Evolutionary conservation across 306 rosid species (phyloP).

Genomic region (Geum urbanum): DNA sequence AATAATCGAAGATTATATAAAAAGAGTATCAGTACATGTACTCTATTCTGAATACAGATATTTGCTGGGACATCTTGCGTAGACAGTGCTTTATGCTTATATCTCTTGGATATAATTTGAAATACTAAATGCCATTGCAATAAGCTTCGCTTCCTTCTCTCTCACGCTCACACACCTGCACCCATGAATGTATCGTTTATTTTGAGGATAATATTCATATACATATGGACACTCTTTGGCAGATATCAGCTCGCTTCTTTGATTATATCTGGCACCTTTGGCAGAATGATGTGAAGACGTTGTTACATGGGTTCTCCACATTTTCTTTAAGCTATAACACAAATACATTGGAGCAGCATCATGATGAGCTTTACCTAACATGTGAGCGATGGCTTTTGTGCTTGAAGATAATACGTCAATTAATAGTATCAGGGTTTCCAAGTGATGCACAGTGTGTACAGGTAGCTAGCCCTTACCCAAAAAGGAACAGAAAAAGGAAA

Average conservation of each 20-base stretch:
- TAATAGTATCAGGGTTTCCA: slow-evolving; percentile 79
- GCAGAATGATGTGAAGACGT: slow-evolving; percentile 83
- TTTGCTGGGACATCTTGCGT: background rate
- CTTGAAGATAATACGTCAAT: slow-evolving; percentile 78
- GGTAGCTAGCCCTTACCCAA: slow-evolving; percentile 36
- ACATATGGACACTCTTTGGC: slow-evolving; percentile 38
- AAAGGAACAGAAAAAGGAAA: background rate
- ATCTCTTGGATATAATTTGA: background rate
- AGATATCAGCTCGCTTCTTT: slow-evolving; percentile 91
- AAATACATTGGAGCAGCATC: slow-evolving; percentile 58
- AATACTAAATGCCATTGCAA: background rate
- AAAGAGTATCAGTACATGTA: too few relatives aligned
- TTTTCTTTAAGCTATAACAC: slow-evolving; percentile 60
- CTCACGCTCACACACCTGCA: background rate
- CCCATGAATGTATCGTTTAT: background rate
- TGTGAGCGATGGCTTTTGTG: slow-evolving; percentile 97
- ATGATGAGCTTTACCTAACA: slow-evolving; percentile 62
- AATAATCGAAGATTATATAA: too few relatives aligned
- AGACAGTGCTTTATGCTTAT: background rate
- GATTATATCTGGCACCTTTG: slow-evolving; percentile 93
- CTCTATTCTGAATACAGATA: background rate
- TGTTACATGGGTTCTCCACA: slow-evolving; percentile 71
- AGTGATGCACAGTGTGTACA: slow-evolving; percentile 86
- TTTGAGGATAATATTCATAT: background rate
- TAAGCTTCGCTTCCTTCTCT: background rate